Base-by-base conservation (phyloP, 108 stramenopile species). In the Tribonema minus region DNA sequence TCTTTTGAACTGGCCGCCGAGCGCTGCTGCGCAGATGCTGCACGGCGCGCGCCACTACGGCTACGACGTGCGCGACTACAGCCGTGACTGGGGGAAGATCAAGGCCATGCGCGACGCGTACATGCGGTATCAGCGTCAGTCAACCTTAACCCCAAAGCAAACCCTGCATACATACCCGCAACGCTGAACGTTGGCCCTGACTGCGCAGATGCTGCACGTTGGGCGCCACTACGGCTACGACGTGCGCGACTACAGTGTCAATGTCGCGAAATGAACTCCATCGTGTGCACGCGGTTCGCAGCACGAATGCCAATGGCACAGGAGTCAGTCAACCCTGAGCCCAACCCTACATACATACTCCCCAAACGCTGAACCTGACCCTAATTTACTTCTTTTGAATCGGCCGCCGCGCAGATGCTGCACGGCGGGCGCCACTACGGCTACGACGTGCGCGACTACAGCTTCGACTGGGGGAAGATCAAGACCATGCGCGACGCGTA, bases 401-500 rank as follows among this genome's bases (percentile, higher is more conserved):
- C 64, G 74, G 37, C 35, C 28, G 64, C 15, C 61, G 61, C 12
- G 15, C 64, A 75, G 64, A 64, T 64, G 61, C 60, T 73, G 61
- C 72, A 73, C 64, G 74, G 37, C 35, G 29, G 64, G 3, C 61
- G 61, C 37, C 74, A 75, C 40, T 75, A 64, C 64, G 74, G 74
- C 7, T 75, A 41, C 72, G 59, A 58, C 1, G 37, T 74, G 15
- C 58, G 61, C 29, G 64, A 74, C 39, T 33, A 25, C 27, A 60
- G 40, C 2, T 71, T 93, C 59, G 91, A 96, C 70, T 94, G 93
- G 93, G 70, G 78, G 28, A 60, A 70, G 37, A 76, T 98, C 37
- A 95, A 95, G 80, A 79, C 87, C 32, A 70, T 80, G 59, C 87
- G 94, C 37, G 94, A 98, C 84, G 86, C 76, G 12, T 95, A 96